Conservation (phyloP, 805 yeast species). For the Sugiyamaella lignohabitans region DNA sequence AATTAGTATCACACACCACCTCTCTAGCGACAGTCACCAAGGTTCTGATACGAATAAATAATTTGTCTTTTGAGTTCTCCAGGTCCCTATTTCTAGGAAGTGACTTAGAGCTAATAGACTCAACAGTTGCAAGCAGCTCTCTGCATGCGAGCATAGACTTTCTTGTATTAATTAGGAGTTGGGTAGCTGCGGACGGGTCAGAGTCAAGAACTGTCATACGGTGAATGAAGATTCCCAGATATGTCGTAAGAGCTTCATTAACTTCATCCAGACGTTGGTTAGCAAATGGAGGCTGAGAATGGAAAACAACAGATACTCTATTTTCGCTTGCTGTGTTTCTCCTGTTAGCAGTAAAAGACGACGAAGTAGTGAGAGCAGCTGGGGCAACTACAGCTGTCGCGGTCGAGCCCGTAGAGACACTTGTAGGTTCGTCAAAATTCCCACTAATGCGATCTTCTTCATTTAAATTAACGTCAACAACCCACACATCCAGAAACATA, state of each 20-base stretch:
- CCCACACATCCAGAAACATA: conserved; percentile 25
- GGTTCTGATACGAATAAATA: conserved; percentile 30
- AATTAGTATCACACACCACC: conserved; percentile 25
- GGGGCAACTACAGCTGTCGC: background rate
- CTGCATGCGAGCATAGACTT: conserved; percentile 36
- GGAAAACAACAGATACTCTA: conserved; percentile 23
- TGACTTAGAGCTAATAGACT: conserved; percentile 25
- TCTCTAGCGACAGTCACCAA: conserved; percentile 34
- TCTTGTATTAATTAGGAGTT: conserved; percentile 32
- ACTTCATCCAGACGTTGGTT: conserved; percentile 32
- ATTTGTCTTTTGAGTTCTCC: conserved; percentile 29
- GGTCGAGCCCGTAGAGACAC: background rate
- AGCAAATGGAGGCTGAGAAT: conserved; percentile 27
- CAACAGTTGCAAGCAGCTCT: conserved; percentile 34
- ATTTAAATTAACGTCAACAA: conserved; percentile 4
- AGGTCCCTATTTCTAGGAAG: conserved; percentile 27
- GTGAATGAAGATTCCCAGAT: conserved; percentile 30
- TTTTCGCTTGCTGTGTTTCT: conserved; percentile 5
- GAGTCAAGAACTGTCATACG: conserved; percentile 23
- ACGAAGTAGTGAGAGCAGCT: background rate
- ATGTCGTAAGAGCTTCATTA: conserved; percentile 29
- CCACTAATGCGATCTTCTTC: background rate
- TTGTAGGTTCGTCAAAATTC: background rate
- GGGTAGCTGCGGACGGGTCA: conserved; percentile 28
- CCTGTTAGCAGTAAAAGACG: background rate